Evolutionary conservation across 2,329 filamentous ascomycete species (phyloP), one percentile per base, ranked within the genome.

Genomic region (Mollisia scopiformis): DNA sequence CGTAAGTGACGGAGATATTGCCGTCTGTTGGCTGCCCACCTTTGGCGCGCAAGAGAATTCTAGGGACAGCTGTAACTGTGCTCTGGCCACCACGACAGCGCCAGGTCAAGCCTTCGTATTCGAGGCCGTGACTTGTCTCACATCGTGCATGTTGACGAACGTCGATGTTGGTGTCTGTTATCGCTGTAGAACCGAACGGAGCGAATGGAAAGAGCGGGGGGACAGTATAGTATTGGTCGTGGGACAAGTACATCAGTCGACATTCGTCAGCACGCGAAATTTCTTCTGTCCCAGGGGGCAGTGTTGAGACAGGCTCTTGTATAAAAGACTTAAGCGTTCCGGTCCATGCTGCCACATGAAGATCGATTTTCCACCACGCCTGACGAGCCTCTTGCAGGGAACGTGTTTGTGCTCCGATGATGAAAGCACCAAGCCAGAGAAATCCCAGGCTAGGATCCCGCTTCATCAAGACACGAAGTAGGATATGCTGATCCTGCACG

Each of bases 261-360:
- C 59, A 63, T 62, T 69, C 67, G 41, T 69, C 67, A 30, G 64
- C 64, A 39, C 66, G 59, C 23, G 62, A 62, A 39, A 66, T 65
- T 35, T 61, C 62, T 51, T 65, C 56, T 59, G 27, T 41, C 23
- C 35, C 58, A 43, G 41, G 30, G 46, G 27, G 49, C 13, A 58
- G 27, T 52, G n/a, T 55, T 51, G 59, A 61, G 6, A 68, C 60
- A 55, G 65, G 63, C 47, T 66, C 60, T 59, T 69, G 65, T 57
- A 68, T 66, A 53, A 68, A 68, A 58, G 67, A 69, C 54, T 66
- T 63, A 14, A 64, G 54, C 31, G 67, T 69, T 57, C 67, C 64
- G 11, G 67, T 69, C 67, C 64, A 69, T 41, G 66, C 66, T 57
- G 61, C 66, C 23, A 58, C 58, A 57, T 64, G 14, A 54, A 69